Base-by-base conservation (phyloP, 768 basidiomycete genomes). In the Dioszegia crocea region DNA sequence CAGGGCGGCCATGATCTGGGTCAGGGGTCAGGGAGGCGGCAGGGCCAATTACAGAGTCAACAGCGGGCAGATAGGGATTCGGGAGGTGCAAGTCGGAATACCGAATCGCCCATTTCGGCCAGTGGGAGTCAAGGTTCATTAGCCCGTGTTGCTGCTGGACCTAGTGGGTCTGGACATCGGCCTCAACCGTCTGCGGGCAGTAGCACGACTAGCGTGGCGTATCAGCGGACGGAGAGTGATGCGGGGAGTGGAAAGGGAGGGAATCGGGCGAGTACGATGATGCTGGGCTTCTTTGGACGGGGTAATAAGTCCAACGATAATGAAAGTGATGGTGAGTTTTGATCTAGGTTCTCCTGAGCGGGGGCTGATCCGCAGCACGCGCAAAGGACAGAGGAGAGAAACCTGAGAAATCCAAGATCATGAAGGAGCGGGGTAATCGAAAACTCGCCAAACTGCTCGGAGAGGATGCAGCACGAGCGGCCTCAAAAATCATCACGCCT, bases 371-470 rank as follows among this genome's bases (percentile, higher is more conserved):
- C 4, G 14, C 30, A 27, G 27, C 17, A 2, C 16, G 17, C 8
- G 23, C 33, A 6, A 33, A 33, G n/a, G n/a, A n/a, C n/a, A n/a
- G n/a, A 30, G 27, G 11, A 44, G 54, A 53, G 21, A 53, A 44
- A 21, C 41, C 41, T 4, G 44, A 53, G 21, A 53, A 40, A 29
- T 67, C 67, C 44, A 63, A 65, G 21, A 33, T n/a, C 10, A 56
- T 30, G 27, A 33, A 56, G 30, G 21, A 39, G 27, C 12, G 33
- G 41, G 29, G 54, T 5, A 60, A 23, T 66, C 56, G 60, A 60
- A 77, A 75, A 54, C 64, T 74, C 1, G 71, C 75, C 47, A 76
- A 76, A 47, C 21, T 77, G 21, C 63, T 78, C 21, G 73, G 77
- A 10, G 73, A 76, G 51, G 71, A 72, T 38, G 26, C 26, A n/a